Evolutionary conservation across 1,284 basidiomycete genomes (phyloP).

Genomic region (Sanghuangporus weigelae): DNA sequence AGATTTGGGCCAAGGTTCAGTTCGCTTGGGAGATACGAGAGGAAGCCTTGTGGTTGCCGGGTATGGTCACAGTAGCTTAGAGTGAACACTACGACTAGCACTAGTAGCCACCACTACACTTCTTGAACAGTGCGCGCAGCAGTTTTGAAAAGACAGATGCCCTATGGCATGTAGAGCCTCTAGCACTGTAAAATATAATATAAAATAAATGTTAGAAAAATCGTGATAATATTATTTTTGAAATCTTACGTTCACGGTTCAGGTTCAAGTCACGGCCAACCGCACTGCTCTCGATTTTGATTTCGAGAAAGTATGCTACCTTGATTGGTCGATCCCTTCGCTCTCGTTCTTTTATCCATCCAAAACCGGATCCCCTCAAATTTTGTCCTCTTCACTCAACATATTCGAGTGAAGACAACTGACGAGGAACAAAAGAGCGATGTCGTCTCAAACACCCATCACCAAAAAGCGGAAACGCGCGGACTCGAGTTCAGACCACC

Average conservation of each 20-base stretch:
- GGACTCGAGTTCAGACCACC: slow-evolving; percentile 22
- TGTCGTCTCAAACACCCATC: neutral
- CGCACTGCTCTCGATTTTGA: no score
- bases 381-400: neutral
- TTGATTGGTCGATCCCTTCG: neutral
- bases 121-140: neutral
- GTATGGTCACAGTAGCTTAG: no score
- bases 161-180: neutral
- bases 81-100: neutral
- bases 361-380: no score
- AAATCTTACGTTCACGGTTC: slow-evolving; percentile 1
- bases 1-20: neutral
- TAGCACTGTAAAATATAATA: neutral
- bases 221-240: neutral
- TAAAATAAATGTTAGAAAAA: neutral
- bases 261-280: neutral
- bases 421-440: neutral
- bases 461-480: slow-evolving; percentile 62
- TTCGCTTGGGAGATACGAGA: no score
- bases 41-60: no score
- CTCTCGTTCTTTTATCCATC: no score
- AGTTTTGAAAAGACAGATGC: neutral
- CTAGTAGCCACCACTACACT: neutral
- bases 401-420: neutral
- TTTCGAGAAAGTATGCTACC: no score